Evolutionary conservation across 805 yeast species (phyloP).

Genomic region (Cyberlindnera mycetangii): DNA sequence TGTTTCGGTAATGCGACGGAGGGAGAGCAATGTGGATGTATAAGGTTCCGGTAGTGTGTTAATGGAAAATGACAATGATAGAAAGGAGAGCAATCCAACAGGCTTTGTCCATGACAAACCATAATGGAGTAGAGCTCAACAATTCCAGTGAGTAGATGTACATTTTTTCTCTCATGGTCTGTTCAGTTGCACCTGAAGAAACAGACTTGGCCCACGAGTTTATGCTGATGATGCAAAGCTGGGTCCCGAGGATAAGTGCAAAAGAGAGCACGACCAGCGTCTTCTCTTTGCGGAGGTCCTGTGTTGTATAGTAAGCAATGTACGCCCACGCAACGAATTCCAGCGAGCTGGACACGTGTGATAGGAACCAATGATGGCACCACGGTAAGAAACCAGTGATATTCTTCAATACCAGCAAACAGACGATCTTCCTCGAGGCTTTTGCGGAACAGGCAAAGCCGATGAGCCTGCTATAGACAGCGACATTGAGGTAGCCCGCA

Average conservation of each 20-base stretch:
- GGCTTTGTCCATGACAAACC: slow-evolving; percentile 5
- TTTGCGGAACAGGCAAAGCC: not conserved
- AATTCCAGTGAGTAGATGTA: not conserved
- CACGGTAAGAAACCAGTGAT: not conserved
- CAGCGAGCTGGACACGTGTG: not conserved
- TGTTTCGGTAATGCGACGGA: too few relatives aligned
- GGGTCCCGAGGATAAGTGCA: not conserved
- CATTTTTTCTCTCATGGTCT: not conserved
- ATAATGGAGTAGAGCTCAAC: slow-evolving; percentile 1
- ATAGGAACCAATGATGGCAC: not conserved
- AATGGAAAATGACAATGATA: not conserved
- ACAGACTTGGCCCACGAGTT: not conserved
- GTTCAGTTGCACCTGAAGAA: slow-evolving; percentile 2
- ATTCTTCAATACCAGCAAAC: not conserved
- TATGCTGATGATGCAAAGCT: not conserved
- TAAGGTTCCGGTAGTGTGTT: not conserved
- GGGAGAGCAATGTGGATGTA: too few relatives aligned
- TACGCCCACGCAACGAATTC: not conserved
- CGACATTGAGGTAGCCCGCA: not conserved
- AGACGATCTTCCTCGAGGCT: not conserved
- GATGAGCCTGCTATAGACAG: not conserved
- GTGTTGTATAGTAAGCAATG: not conserved
- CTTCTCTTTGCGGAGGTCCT: not conserved
- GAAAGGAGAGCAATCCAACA: slow-evolving; percentile 1
- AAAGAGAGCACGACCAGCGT: not conserved